Evolutionary conservation across 192 early-diverging fungal genomes (phyloP).

Genomic region (Coemansia sp.): DNA sequence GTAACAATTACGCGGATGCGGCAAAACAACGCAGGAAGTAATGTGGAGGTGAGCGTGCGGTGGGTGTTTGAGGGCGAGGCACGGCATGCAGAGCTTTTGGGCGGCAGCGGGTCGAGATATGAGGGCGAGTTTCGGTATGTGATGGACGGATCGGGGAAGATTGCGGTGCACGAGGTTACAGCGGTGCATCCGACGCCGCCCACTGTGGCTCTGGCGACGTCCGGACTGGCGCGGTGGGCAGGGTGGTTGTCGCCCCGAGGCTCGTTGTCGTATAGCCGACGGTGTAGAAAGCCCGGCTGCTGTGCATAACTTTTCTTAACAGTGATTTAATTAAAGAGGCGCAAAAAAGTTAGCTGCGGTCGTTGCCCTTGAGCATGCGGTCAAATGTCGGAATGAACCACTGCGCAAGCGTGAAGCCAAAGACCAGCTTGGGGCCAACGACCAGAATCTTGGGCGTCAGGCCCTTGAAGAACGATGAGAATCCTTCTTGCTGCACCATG

Average conservation of each 20-base stretch:
- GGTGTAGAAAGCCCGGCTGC: background rate
- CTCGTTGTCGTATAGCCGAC: conserved; percentile 23
- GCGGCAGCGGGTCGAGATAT: conserved; percentile 26
- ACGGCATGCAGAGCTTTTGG: conserved; percentile 33
- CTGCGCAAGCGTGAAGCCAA: conserved; percentile 96
- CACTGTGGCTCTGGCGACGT: conserved; percentile 22
- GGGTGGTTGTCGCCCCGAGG: conserved; percentile 45
- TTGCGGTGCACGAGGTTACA: conserved; percentile 43
- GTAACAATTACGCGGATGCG: conserved; percentile 25
- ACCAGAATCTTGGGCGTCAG: conserved; percentile 82
- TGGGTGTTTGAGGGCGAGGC: conserved; percentile 52
- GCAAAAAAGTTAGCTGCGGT: background rate
- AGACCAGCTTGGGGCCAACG: conserved; percentile 95
- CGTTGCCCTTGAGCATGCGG: conserved; percentile 31
- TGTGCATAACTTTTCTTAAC: background rate
- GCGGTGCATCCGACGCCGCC: conserved; percentile 49
- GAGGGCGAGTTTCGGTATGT: conserved; percentile 50
- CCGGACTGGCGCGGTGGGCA: conserved; percentile 41
- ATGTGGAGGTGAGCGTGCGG: conserved; percentile 31
- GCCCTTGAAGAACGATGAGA: conserved; percentile 95
- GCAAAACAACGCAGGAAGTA: conserved; percentile 12
- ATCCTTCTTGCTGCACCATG: conserved; percentile 91
- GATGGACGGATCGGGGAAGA: conserved; percentile 25
- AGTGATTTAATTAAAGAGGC: background rate
- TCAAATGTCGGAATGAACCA: conserved; percentile 77